Evolutionary conservation across 106 monocot species (phyloP).

Genomic region (Vanilla planifolia): DNA sequence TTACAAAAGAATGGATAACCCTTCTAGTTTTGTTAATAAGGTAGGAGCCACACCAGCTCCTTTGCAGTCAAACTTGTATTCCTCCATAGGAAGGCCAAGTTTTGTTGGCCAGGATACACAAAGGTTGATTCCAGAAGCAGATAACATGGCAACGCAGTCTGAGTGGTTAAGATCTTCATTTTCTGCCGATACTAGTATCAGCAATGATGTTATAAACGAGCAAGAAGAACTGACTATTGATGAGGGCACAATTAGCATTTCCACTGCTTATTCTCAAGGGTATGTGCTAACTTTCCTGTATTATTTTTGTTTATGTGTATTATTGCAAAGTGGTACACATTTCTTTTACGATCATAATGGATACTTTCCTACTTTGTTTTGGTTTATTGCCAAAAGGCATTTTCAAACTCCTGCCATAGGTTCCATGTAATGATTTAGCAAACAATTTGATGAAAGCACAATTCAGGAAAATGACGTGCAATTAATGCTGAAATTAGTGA

Average conservation of each 20-base stretch:
- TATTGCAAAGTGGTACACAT: too few species aligned
- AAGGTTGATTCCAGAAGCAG: slow-evolving; percentile 34
- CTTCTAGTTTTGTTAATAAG: slow-evolving; percentile 22
- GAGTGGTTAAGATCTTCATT: slow-evolving; percentile 35
- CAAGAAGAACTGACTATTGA: slow-evolving; percentile 42
- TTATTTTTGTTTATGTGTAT: too few species aligned
- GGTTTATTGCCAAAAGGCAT: too few species aligned
- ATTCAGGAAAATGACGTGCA: too few species aligned
- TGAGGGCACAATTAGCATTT: slow-evolving; percentile 43
- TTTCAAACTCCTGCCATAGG: too few species aligned
- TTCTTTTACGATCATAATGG: too few species aligned
- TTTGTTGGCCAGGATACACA: slow-evolving; percentile 17
- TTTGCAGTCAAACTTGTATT: slow-evolving; percentile 18
- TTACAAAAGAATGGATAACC: slow-evolving; percentile 13
- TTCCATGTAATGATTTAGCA: too few species aligned
- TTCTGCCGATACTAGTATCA: slow-evolving; percentile 21
- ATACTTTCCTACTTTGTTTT: too few species aligned
- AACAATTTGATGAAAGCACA: too few species aligned
- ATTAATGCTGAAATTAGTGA: too few species aligned
- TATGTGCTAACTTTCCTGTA: too few species aligned
- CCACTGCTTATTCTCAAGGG: slow-evolving; percentile 48
- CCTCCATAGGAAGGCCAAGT: slow-evolving; percentile 9
- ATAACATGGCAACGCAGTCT: slow-evolving; percentile 31
- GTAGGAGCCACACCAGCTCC: neutral
- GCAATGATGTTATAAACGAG: slow-evolving; percentile 27